These are phyloP conservation scores for Erythrobasidium hasegawianum DNA, from an alignment of 1,284 basidiomycete species.

Conservation along the genomic window DNA sequence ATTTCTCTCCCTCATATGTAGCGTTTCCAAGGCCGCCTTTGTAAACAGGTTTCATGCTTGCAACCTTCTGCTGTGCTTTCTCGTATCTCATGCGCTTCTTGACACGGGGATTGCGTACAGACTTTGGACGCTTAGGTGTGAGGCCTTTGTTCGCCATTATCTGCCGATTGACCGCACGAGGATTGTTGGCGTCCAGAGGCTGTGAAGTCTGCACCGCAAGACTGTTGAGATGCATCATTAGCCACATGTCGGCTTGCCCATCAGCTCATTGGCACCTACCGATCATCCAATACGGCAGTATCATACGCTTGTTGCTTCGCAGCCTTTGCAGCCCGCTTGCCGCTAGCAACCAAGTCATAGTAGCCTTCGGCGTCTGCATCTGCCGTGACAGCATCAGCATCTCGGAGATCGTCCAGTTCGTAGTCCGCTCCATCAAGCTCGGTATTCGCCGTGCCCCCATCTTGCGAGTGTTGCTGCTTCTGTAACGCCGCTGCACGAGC, in stretches of 20 bases:
- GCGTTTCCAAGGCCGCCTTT: slow-evolving; percentile 67
- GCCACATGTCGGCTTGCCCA: background rate
- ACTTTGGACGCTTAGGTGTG: slow-evolving; percentile 75
- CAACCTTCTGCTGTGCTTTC: slow-evolving; percentile 84
- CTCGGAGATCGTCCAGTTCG: slow-evolving; percentile 55
- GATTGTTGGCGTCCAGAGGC: slow-evolving; percentile 56
- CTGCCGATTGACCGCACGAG: slow-evolving; percentile 77
- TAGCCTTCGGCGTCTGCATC: slow-evolving; percentile 61
- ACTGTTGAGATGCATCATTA: slow-evolving; percentile 4
- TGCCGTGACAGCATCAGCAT: slow-evolving; percentile 51
- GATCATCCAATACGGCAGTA: slow-evolving; percentile 58
- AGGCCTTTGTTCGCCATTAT: slow-evolving; percentile 90
- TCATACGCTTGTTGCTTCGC: slow-evolving; percentile 79
- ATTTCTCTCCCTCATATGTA: slow-evolving; percentile 56
- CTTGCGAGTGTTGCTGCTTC: slow-evolving; percentile 49
- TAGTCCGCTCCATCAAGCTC: slow-evolving; percentile 51
- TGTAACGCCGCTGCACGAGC: slow-evolving; percentile 53
- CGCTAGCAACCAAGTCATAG: slow-evolving; percentile 77
- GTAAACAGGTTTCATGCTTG: slow-evolving; percentile 81
- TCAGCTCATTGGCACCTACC: slow-evolving; percentile 55
- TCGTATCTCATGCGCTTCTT: slow-evolving; percentile 90
- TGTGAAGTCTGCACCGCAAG: slow-evolving; percentile 27
- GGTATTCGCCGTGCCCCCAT: slow-evolving; percentile 43
- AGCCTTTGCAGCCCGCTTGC: slow-evolving; percentile 66
- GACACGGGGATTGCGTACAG: slow-evolving; percentile 86